Base-by-base conservation (phyloP, 1,284 basidiomycete genomes). In the Ceratobasidium theobromae region DNA sequence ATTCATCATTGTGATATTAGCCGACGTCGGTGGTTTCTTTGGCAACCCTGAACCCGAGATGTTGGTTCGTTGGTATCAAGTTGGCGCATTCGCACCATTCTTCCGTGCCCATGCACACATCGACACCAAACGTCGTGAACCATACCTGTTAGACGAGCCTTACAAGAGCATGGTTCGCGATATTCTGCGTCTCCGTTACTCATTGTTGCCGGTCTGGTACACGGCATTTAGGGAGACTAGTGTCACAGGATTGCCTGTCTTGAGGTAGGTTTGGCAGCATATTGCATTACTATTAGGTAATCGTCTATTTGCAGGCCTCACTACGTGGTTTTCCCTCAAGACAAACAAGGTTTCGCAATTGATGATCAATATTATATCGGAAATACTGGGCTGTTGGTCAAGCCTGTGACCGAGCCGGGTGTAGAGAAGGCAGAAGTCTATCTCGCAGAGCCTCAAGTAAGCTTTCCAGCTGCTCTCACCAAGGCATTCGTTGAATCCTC, bases 61-160 rank as follows among this genome's bases (percentile, higher is more conserved):
- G 86, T 87, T 99, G 30, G 88, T 96, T 6, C 84, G 97, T 40
- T 99, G 96, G 96, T 98, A 99, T 75, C 93, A 93, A 79, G 89
- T 95, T 38, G 97, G 96, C 28, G 86, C 89, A 11, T 97, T 98
- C 76, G 89, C 89, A 70, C 96, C 96, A 2, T 99, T 99, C 85
- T 96, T 99, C 88, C 86, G 96, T 60, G 96, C 96, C 0, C 97
- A 99, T 77, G 97, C 96, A 3, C 95, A 98, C 76, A 89, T 98
- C 72, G 97, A 99, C 77, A 97, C 96, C 46, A 99, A 98, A 79
- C 87, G 97, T 45, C 87, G 96, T 52, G 97, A 99, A 77, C 96
- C 96, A 0, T 99, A 89, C 81, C 82, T 99, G 0, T 84, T 92
- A 60, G 92, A 94, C 16, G 89, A 97, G 73, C 94, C 95, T 0